Evolutionary conservation across 805 yeast species (phyloP), one percentile per base, ranked within the genome.

Genomic region (Wickerhamomyces queroliae): DNA sequence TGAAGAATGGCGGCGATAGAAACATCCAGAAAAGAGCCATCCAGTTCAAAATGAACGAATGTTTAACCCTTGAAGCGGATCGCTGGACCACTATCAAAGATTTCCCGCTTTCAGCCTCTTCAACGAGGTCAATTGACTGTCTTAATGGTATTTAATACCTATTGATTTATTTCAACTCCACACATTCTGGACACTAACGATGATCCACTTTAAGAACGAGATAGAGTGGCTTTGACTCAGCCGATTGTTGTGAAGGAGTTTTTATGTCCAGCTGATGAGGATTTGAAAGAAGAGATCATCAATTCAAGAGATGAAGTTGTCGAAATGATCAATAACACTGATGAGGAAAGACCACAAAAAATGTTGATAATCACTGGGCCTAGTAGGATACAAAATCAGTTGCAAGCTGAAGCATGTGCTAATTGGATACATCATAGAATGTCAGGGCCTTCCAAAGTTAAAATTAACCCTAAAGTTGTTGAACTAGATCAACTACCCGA

Each of bases 171-270:
- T n/a, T n/a, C n/a, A n/a, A n/a, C n/a, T n/a, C n/a, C n/a, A n/a
- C n/a, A n/a, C n/a, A n/a, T n/a, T n/a, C n/a, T n/a, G n/a, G 9
- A 19, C 4, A 16, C 31, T 28, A 28, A 28, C 31, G 3, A 6
- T 7, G 11, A 17, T 16, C 4, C n/a, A n/a, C 15, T n/a, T 16
- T 5, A 18, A 42, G 67, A 59, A 38, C 51, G 54, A 32, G 69
- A 69, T 9, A 60, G 61, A 19, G 55, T 59, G 29, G 59, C 67
- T 1, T 58, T 68, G 18, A 64, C 70, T 4, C 70, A 64, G 44
- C 74, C 76, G 1, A 72, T 68, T 41, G 64, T 69, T 8, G 54
- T 68, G 7, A 74, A 69, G 41, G 60, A 61, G 35, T 58, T 58
- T 34, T 42, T 70, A 23, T 62, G 55, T 35, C 74, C 74, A 3